Percentiles rank a stretch among this genome's conserved stretches.
phyloP scores from a whole-genome alignment of 2,329 filamentous ascomycete genomes.

The Arthrobotrys pseudoclavata region DNA sequence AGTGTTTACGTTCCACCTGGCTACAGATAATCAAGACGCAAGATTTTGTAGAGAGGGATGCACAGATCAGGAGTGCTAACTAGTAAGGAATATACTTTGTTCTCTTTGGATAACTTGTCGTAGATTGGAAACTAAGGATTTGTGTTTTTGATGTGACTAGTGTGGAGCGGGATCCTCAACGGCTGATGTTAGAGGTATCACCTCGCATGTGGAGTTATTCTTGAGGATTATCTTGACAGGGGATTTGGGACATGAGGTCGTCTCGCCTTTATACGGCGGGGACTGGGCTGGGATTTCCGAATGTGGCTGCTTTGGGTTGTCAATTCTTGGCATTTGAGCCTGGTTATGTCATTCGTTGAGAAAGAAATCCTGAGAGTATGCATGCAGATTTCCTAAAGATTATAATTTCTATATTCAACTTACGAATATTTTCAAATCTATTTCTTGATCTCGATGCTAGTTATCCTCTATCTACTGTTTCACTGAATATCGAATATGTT shows the following conservation, averaged over 20 bases:
- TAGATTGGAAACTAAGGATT: neutral
- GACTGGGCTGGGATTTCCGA: no score
- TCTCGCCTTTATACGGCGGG: neutral
- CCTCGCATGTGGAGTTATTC: constrained; percentile 37
- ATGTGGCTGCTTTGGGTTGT: no score
- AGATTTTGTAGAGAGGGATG: constrained; percentile 41
- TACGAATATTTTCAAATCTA: no score
- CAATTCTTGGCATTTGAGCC: no score
- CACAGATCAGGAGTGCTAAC: constrained; percentile 34
- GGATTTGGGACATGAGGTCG: neutral
- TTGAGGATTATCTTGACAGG: neutral
- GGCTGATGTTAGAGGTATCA: constrained; percentile 9
- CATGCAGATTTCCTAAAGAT: no score
- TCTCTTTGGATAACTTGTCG: neutral
- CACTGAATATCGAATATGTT: no score
- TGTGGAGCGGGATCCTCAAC: constrained; percentile 22
- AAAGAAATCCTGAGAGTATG: no score
- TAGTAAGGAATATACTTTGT: constrained; percentile 27
- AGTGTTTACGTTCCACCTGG: constrained; percentile 36
- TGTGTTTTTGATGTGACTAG: constrained; percentile 21
- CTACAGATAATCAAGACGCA: constrained; percentile 49
- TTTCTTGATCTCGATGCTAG: no score
- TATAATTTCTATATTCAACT: no score
- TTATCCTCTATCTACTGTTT: no score
- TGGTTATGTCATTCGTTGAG: no score